Evolutionary conservation across 78 protist genomes (phyloP).

Genomic region (Salpingoeca rosetta): DNA sequence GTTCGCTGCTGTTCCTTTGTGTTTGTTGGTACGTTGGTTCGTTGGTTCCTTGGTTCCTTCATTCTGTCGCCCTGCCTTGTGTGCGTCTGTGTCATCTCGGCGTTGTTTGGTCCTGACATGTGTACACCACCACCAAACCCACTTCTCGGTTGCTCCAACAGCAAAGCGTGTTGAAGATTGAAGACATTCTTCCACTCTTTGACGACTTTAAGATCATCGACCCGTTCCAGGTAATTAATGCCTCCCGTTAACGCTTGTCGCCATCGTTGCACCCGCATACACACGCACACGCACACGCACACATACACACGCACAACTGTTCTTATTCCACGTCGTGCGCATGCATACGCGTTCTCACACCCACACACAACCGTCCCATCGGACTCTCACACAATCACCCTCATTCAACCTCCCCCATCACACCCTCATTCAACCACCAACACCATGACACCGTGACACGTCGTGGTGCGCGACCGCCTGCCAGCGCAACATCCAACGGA

Average conservation of each 20-base stretch:
- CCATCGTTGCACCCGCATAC: not conserved
- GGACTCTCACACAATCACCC: not conserved
- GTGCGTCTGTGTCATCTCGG: too few species aligned
- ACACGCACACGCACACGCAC: not conserved
- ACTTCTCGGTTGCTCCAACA: conserved; percentile 35
- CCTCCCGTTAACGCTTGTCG: not conserved
- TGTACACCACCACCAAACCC: too few species aligned
- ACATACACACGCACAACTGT: too few species aligned
- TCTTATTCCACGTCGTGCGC: too few species aligned
- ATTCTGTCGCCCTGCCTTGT: not conserved
- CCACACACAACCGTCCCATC: not conserved
- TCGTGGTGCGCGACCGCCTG: not conserved
- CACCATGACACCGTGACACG: not conserved
- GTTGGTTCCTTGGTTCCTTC: not conserved
- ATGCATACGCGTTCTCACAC: too few species aligned
- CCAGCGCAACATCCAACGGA: conserved; percentile 67
- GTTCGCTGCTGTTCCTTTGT: not conserved
- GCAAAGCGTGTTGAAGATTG: conserved; percentile 65
- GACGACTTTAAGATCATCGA: conserved; percentile 81
- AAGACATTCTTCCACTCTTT: conserved; percentile 90
- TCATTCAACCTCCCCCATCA: too few species aligned
- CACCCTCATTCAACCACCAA: not conserved
- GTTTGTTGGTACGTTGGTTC: not conserved
- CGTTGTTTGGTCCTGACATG: too few species aligned
- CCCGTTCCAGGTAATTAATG: conserved; percentile 58